Percentiles rank a stretch among this genome's conserved stretches.
phyloP scores from a whole-genome alignment of 2,329 filamentous ascomycete species.

The Beauveria medogensis region DNA sequence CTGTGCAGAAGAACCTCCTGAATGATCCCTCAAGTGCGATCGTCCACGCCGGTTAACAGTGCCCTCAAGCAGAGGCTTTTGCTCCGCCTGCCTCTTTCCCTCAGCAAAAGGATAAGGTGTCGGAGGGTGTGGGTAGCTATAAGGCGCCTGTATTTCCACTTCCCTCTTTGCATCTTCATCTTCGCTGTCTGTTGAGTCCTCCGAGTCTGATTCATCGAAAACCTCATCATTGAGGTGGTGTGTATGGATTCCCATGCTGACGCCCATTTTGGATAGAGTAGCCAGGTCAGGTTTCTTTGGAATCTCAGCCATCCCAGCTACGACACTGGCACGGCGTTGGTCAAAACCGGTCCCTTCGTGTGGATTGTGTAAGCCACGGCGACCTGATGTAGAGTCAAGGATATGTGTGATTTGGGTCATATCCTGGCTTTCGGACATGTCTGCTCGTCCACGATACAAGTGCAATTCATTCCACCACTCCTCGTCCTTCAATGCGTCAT shows the following conservation, averaged over 20 bases:
- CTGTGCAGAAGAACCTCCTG: not conserved
- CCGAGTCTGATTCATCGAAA: conserved; percentile 33
- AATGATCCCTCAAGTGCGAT: not conserved
- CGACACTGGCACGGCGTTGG: conserved; percentile 37
- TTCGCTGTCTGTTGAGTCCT: conserved; percentile 25
- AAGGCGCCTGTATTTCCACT: conserved; percentile 19
- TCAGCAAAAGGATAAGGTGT: not conserved
- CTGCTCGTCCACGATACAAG: conserved; percentile 36
- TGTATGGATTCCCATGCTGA: conserved; percentile 67
- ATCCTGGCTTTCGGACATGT: conserved; percentile 35
- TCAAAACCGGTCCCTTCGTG: conserved; percentile 25
- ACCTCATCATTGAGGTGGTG: conserved; percentile 60
- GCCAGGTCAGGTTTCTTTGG: conserved; percentile 51
- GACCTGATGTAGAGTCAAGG: conserved; percentile 33
- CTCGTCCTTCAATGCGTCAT: conserved; percentile 60
- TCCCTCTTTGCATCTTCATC: conserved; percentile 23
- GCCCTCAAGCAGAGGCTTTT: not conserved
- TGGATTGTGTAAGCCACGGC: conserved; percentile 36
- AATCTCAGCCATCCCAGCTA: conserved; percentile 46
- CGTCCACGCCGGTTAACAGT: not conserved
- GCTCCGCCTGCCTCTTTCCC: not conserved
- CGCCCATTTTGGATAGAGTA: conserved; percentile 46
- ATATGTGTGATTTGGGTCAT: conserved; percentile 35
- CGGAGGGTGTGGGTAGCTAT: conserved; percentile 3
- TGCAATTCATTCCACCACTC: conserved; percentile 79